Conservation (phyloP, 495 filamentous ascomycete species). For the Peziza echinospora region DNA sequence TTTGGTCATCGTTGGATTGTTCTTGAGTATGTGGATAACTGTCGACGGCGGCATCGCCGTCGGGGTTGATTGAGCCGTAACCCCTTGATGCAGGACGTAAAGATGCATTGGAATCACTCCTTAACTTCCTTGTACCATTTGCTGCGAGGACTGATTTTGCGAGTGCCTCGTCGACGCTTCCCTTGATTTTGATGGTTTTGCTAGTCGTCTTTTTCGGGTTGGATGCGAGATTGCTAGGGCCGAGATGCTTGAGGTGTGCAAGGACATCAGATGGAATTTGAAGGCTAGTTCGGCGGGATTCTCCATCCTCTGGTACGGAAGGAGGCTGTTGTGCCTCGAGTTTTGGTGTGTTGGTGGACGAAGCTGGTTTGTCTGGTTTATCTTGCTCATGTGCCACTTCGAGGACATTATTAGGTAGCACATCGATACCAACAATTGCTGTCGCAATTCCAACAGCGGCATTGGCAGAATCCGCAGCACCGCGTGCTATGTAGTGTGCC, state of each 20-base stretch:
- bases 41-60: slow-evolving; percentile 1
- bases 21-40: too few species aligned
- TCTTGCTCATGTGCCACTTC: too few species aligned
- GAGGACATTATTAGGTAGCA: not conserved
- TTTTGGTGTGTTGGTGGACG: not conserved
- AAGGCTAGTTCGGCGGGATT: not conserved
- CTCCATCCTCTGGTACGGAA: not conserved
- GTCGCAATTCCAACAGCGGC: slow-evolving; percentile 37
- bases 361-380: slow-evolving; percentile 6
- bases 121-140: not conserved
- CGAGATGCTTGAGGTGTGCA: slow-evolving; percentile 72
- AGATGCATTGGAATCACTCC: not conserved
- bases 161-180: slow-evolving; percentile 12
- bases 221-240: slow-evolving; percentile 75
- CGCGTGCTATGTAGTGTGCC: slow-evolving; percentile 15
- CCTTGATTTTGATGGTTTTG: slow-evolving; percentile 53
- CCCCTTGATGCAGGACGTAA: not conserved
- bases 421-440: slow-evolving; percentile 19
- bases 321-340: not conserved
- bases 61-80: not conserved
- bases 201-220: slow-evolving; percentile 68
- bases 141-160: too few species aligned
- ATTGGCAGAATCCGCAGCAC: slow-evolving; percentile 26
- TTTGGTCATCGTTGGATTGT: not conserved
- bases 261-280: slow-evolving; percentile 41